Evolutionary conservation across 306 rosid species (phyloP), one percentile per base, ranked within the genome.

Genomic region (Ormosia semicastrata): DNA sequence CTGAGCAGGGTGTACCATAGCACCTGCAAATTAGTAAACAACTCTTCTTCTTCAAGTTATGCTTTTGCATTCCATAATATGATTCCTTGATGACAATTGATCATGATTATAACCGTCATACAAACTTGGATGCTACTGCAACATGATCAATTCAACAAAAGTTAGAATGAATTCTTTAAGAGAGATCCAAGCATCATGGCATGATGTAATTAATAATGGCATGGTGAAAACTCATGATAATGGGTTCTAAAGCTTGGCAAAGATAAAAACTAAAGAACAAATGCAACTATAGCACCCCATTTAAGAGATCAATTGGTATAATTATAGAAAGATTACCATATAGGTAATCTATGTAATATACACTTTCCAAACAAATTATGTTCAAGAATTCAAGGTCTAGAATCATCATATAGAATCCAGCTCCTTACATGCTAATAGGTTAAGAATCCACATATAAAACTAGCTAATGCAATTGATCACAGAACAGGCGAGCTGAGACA

Each of bases 71-170:
- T 52, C 8, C 14, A 15, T 34, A 64, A 64, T 64, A 54, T 54
- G 60, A 54, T 7, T 54, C 4, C 37, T 34, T 34, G 37, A 34
- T 34, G 37, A 34, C 4, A 34, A 1, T 34, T 34, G 37, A 34
- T 34, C 1, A 34, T 1, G 37, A 2, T 34, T 34, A 34, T 24
- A 88, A 47, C 78, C 58, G 93, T 85, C 90, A 91, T 89, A 58
- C 76, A 80, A 34, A 89, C 92, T 88, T 89, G 95, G 52, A 91
- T 91, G 69, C 89, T 66, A 87, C 95, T 89, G 93, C 87, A 87
- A 82, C 44, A 75, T 54, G 40, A 57, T 44, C 4, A 41, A 29
- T 74, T 73, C 2, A 10, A 66, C 59, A n/a, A 64, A 67, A 46
- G 71, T 88, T 46, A 86, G 50, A 82, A 73, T 10, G 67, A 9